Conservation (phyloP, 768 basidiomycete genomes). For the Boletus rubescentipes region DNA sequence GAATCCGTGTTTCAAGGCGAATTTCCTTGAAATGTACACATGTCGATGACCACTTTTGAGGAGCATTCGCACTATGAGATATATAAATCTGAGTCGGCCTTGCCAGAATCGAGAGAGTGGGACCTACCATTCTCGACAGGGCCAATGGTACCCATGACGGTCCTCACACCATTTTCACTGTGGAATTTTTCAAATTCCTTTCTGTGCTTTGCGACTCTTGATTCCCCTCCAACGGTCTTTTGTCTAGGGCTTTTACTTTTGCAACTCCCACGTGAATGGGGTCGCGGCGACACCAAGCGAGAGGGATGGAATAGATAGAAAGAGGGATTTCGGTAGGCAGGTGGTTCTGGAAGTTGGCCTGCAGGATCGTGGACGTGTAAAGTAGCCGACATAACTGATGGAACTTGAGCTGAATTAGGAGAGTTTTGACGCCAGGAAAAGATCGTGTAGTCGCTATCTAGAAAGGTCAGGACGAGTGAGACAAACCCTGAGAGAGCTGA, state of each 20-base stretch:
- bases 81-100: background rate
- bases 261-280: constrained; percentile 35
- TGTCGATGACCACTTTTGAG: constrained; percentile 89
- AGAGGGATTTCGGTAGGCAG: constrained; percentile 66
- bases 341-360: constrained; percentile 54
- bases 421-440: constrained; percentile 72
- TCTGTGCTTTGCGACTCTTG: constrained; percentile 61
- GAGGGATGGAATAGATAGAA: constrained; percentile 60
- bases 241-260: constrained; percentile 42
- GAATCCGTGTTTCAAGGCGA: constrained; percentile 85
- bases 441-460: constrained; percentile 87
- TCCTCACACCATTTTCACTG: constrained; percentile 88
- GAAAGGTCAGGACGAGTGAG: background rate
- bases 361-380: constrained; percentile 64
- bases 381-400: constrained; percentile 30
- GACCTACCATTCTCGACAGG: constrained; percentile 76
- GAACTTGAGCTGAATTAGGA: constrained; percentile 17
- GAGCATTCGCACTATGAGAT: constrained; percentile 77
- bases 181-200: constrained; percentile 86
- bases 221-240: constrained; percentile 29
- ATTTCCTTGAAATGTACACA: constrained; percentile 94
- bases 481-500: background rate
- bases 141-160: constrained; percentile 87
- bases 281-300: constrained; percentile 29
- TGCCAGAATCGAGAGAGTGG: constrained; percentile 16